These are phyloP conservation scores for Xylaria sp. DNA, from an alignment of 2,329 filamentous ascomycete genomes.

Conservation along the genomic window DNA sequence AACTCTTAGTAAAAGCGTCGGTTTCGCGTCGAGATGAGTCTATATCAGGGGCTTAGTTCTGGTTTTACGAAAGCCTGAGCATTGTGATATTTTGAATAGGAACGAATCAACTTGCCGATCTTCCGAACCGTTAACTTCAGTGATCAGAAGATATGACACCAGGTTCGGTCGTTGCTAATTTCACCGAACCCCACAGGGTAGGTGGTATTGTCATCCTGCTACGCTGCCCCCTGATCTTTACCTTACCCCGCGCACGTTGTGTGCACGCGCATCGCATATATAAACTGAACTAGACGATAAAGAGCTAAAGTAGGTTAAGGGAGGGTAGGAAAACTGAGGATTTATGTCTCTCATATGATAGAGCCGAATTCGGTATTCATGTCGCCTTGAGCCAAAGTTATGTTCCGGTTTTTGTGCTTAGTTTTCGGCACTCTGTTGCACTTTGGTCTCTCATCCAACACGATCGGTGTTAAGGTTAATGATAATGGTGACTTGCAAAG, in stretches of 20 bases:
- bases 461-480: not conserved
- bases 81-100: not conserved
- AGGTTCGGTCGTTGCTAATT: conserved; percentile 6
- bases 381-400: not conserved
- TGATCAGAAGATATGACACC: not conserved
- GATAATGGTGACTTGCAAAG: not conserved
- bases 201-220: conserved; percentile 20
- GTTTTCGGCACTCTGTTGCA: conserved; percentile 6
- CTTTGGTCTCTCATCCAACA: conserved; percentile 1
- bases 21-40: too few relatives aligned
- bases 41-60: too few relatives aligned
- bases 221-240: conserved; percentile 15
- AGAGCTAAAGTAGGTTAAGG: not conserved
- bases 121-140: not conserved
- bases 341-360: not conserved
- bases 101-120: not conserved
- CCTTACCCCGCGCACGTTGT: conserved; percentile 27
- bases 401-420: conserved; percentile 19
- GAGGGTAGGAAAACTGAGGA: not conserved
- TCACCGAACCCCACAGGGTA: conserved; percentile 20
- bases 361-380: not conserved
- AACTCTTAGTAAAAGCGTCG: too few relatives aligned
- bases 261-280: not conserved
- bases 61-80: too few relatives aligned
- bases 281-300: conserved; percentile 4